Percentiles rank a stretch among this genome's conserved stretches.
These are phyloP conservation scores for Golubevia sp. DNA, from an alignment of 1,284 basidiomycete genomes.

Conservation along the genomic window DNA sequence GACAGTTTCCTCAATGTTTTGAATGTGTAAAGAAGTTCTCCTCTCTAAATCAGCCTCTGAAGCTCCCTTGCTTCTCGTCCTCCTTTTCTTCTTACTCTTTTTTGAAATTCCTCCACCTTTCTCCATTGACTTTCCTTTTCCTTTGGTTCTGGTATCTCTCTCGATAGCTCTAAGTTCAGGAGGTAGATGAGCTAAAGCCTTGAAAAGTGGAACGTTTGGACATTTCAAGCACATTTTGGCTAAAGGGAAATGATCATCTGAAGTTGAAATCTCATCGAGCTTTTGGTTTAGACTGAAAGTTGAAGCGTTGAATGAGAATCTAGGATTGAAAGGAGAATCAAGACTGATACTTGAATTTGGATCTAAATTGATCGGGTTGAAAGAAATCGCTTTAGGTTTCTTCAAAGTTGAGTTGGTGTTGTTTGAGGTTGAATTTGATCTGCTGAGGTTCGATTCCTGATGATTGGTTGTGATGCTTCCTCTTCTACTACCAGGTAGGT, in stretches of 20 bases:
- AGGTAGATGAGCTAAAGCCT: slow-evolving; percentile 41
- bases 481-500: slow-evolving; percentile 14
- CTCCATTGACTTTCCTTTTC: slow-evolving; percentile 3
- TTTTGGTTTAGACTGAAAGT: too few relatives aligned
- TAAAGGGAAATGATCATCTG: slow-evolving; percentile 30
- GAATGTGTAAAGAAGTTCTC: neutral
- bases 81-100: slow-evolving; percentile 4
- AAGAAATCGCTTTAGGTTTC: too few relatives aligned
- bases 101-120: neutral
- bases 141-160: slow-evolving; percentile 18
- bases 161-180: slow-evolving; percentile 50
- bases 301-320: too few relatives aligned
- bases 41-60: neutral
- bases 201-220: slow-evolving; percentile 28
- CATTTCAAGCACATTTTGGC: slow-evolving; percentile 58
- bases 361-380: too few relatives aligned
- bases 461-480: slow-evolving; percentile 19
- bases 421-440: too few relatives aligned
- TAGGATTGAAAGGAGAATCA: too few relatives aligned
- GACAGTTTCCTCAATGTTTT: slow-evolving; percentile 16
- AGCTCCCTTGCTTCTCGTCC: neutral
- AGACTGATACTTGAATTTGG: too few relatives aligned
- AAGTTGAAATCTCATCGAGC: neutral
- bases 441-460: slow-evolving; percentile 8
- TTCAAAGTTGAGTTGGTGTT: too few relatives aligned